Conservation (phyloP, 2,329 filamentous ascomycete species). For the Venturia oleaginea region DNA sequence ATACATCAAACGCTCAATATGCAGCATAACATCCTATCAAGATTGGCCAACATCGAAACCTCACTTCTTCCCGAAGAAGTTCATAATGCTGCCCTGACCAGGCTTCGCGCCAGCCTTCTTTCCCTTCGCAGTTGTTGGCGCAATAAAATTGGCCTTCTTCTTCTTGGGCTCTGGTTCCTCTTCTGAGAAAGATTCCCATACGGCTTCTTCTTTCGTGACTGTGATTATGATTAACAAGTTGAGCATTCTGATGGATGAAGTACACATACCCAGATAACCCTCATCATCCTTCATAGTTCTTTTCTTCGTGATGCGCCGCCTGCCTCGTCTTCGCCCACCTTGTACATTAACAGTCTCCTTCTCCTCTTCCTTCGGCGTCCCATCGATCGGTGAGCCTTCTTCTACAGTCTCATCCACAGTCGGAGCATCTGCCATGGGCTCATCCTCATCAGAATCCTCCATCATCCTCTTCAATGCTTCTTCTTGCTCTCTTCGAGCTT, state of each 20-base stretch:
- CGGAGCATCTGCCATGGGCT: conserved; percentile 49
- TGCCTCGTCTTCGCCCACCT: conserved; percentile 63
- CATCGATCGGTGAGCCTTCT: conserved; percentile 22
- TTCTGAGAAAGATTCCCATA: conserved; percentile 90
- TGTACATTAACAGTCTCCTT: conserved; percentile 42
- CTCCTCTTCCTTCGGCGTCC: conserved; percentile 18
- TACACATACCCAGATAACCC: conserved; percentile 68
- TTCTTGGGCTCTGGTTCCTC: conserved; percentile 61
- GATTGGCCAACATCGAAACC: not conserved
- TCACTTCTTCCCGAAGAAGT: conserved; percentile 78
- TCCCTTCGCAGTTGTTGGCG: conserved; percentile 41
- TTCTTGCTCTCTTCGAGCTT: conserved; percentile 52
- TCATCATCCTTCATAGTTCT: conserved; percentile 79
- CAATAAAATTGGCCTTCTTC: conserved; percentile 33
- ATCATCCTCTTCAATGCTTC: conserved; percentile 62
- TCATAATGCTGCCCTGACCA: conserved; percentile 78
- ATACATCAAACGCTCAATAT: not conserved
- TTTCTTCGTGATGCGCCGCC: conserved; percentile 77
- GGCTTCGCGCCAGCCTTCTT: conserved; percentile 39
- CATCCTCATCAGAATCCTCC: conserved; percentile 56
- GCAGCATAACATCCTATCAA: not conserved
- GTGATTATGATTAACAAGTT: conserved; percentile 17
- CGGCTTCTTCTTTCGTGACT: conserved; percentile 79
- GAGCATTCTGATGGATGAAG: too few relatives aligned
- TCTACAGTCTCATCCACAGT: conserved; percentile 38